phyloP scores from a whole-genome alignment of 768 basidiomycete genomes.

The Lactarius deliciosus region DNA sequence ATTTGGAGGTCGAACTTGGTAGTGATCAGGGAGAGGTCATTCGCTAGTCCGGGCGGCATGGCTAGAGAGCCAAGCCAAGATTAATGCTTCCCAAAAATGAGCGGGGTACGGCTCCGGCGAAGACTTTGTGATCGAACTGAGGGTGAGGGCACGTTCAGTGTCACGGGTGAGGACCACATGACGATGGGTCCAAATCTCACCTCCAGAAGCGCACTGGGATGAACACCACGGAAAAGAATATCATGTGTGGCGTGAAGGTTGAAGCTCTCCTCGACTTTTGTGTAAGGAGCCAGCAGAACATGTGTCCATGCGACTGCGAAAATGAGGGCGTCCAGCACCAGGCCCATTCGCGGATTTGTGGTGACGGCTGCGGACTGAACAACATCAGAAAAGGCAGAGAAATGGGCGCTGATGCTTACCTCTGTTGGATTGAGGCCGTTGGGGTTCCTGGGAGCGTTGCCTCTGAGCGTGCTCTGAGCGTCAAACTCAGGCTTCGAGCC shows the following conservation, averaged over 20 bases:
- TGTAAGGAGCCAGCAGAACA: constrained; percentile 79
- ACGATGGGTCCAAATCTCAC: constrained; percentile 26
- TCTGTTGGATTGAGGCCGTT: background rate
- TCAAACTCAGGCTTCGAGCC: background rate
- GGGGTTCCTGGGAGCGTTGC: background rate
- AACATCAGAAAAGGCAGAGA: background rate
- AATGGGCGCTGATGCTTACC: background rate
- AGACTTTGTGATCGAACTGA: constrained; percentile 88
- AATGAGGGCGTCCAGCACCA: constrained; percentile 51
- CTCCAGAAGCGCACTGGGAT: constrained; percentile 46
- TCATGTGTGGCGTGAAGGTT: constrained; percentile 92
- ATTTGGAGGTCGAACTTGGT: constrained; percentile 72
- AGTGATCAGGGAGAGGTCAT: constrained; percentile 43
- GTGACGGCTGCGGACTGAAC: background rate
- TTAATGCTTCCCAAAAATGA: constrained; percentile 80
- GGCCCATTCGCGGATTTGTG: constrained; percentile 37
- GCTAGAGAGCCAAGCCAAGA: constrained; percentile 58
- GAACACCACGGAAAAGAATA: constrained; percentile 71
- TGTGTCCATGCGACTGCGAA: constrained; percentile 57
- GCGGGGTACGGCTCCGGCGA: constrained; percentile 87
- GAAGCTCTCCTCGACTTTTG: constrained; percentile 98
- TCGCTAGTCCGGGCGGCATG: constrained; percentile 49
- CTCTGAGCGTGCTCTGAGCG: background rate
- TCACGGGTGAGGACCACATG: background rate
- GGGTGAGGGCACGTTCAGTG: background rate